Evolutionary conservation across 768 basidiomycete species (phyloP).

Genomic region (Auricularia cornea): DNA sequence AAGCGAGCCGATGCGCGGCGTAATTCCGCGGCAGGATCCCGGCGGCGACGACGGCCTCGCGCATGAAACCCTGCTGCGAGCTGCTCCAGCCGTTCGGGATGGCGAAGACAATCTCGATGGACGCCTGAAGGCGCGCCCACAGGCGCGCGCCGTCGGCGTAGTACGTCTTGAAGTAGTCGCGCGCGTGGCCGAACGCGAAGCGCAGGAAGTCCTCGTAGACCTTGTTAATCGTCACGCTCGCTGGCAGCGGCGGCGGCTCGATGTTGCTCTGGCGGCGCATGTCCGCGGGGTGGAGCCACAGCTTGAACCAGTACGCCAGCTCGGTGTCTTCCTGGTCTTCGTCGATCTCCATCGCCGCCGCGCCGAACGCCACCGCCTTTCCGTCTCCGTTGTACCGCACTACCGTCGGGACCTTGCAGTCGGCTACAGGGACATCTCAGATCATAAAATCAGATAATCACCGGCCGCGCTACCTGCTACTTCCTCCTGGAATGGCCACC

Average conservation of each 20-base stretch:
- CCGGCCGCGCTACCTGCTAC: background rate
- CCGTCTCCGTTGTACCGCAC: background rate
- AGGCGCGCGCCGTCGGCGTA: constrained; percentile 10
- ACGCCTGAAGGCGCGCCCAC: constrained; percentile 33
- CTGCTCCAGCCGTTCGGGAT: constrained; percentile 45
- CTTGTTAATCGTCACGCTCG: constrained; percentile 32
- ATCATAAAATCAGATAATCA: background rate
- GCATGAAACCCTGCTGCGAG: constrained; percentile 34
- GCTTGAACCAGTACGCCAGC: background rate
- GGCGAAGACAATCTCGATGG: constrained; percentile 38
- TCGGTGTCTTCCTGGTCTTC: background rate
- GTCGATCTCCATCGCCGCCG: background rate
- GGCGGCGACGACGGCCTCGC: constrained; percentile 35
- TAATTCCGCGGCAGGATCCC: constrained; percentile 23
- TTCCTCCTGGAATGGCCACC: background rate
- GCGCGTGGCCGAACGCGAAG: constrained; percentile 37
- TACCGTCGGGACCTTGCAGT: background rate
- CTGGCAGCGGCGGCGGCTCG: constrained; percentile 37
- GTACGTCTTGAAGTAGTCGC: background rate
- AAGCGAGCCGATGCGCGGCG: constrained; percentile 27
- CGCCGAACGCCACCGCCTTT: background rate
- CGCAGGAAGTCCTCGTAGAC: constrained; percentile 41
- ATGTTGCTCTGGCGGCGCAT: background rate
- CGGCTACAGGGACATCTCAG: background rate
- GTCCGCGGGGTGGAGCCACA: background rate